Evolutionary conservation across 495 filamentous ascomycete genomes (phyloP).

Genomic region (Pseudomonodictys pantanalensis): DNA sequence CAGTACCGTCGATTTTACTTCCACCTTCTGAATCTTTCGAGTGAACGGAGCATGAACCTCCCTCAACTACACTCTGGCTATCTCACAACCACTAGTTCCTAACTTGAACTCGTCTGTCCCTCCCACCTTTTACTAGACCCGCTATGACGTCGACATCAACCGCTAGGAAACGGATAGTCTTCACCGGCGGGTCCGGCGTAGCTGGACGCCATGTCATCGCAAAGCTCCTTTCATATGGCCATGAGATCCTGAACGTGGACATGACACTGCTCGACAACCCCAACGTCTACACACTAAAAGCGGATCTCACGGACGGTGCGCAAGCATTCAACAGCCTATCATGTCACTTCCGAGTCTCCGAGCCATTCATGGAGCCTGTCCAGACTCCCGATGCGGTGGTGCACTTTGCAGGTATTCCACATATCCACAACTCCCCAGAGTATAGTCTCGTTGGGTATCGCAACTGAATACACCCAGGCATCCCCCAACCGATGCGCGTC

Average conservation of each 20-base stretch:
- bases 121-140: no score
- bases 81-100: no score
- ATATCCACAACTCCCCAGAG: neutral
- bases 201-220: conserved; percentile 11
- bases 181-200: conserved; percentile 16
- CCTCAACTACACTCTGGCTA: no score
- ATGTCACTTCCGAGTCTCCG: conserved; percentile 1
- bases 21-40: no score
- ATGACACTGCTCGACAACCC: neutral
- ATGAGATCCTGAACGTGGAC: conserved; percentile 15
- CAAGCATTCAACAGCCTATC: conserved; percentile 12
- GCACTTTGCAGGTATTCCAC: conserved; percentile 5
- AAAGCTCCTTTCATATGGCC: conserved; percentile 11
- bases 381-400: conserved; percentile 7
- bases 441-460: neutral
- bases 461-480: neutral
- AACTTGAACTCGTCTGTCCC: neutral
- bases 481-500: neutral
- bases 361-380: conserved; percentile 3
- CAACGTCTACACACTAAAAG: conserved; percentile 9
- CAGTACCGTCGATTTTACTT: no score
- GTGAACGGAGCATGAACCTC: no score
- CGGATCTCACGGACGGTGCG: conserved; percentile 11
- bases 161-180: conserved; percentile 4
- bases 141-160: neutral